Percentiles rank a stretch among this genome's conserved stretches.
Conservation (phyloP, 2,329 filamentous ascomycete species). For the Cadophora malorum region DNA sequence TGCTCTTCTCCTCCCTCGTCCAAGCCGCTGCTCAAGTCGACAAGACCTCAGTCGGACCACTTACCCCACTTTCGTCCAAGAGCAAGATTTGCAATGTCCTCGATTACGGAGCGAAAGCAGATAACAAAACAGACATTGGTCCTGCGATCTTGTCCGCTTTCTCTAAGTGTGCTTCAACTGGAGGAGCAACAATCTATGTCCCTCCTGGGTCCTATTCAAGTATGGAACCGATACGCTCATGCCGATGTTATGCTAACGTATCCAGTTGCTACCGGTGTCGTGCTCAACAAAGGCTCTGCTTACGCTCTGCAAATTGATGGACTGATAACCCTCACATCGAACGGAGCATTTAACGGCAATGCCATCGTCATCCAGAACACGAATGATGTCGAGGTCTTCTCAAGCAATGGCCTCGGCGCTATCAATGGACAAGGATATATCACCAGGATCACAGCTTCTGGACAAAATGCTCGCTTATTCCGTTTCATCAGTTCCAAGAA, state of each 20-base stretch:
- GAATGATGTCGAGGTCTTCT: constrained; percentile 47
- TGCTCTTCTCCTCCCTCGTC: constrained; percentile 26
- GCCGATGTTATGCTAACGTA: not conserved
- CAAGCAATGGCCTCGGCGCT: constrained; percentile 45
- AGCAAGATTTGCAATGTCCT: constrained; percentile 45
- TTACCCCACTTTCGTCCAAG: constrained; percentile 42
- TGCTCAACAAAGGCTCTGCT: constrained; percentile 42
- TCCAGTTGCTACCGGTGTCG: constrained; percentile 29
- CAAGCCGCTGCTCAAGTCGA: constrained; percentile 29
- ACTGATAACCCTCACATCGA: constrained; percentile 36
- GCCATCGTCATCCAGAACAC: constrained; percentile 33
- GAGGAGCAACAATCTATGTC: constrained; percentile 32
- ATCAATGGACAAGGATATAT: constrained; percentile 48
- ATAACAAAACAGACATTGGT: constrained; percentile 45
- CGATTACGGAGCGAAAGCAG: constrained; percentile 43
- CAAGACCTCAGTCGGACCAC: constrained; percentile 39
- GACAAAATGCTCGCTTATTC: constrained; percentile 39
- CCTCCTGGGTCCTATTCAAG: constrained; percentile 31
- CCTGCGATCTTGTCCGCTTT: constrained; percentile 43
- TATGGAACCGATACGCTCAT: constrained; percentile 2
- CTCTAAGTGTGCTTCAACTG: constrained; percentile 40
- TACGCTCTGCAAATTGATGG: constrained; percentile 48
- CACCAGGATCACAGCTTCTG: constrained; percentile 39
- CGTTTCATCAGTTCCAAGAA: constrained; percentile 38
- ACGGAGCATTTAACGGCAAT: constrained; percentile 32